Evolutionary conservation across 345 rosid genomes (phyloP).

Genomic region (Syzygium aromaticum): DNA sequence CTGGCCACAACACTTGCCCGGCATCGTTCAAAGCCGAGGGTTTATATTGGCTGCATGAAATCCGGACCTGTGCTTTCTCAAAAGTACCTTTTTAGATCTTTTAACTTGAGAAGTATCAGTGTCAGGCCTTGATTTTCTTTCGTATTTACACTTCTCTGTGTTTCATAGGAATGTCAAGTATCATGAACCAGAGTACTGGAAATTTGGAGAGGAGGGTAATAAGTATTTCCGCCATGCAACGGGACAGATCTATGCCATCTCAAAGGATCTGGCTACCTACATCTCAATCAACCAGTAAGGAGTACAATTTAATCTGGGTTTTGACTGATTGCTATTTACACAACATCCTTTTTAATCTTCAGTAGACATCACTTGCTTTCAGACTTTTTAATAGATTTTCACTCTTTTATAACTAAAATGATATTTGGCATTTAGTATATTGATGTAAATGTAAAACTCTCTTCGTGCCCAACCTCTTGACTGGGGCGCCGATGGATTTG

Average conservation of each 20-base stretch:
- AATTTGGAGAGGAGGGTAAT: conserved; percentile 95
- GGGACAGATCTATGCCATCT: conserved; percentile 95
- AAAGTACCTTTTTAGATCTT: conserved; percentile 43
- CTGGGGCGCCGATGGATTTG: neutral
- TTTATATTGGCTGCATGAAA: conserved; percentile 95
- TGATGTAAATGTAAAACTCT: neutral
- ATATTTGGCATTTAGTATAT: neutral
- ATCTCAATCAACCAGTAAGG: conserved; percentile 80
- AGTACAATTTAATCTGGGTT: neutral
- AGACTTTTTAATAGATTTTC: neutral
- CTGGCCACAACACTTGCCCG: conserved; percentile 85
- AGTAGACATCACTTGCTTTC: neutral
- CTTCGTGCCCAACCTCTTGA: neutral
- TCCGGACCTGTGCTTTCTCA: conserved; percentile 96
- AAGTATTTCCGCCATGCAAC: conserved; percentile 96
- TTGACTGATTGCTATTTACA: neutral
- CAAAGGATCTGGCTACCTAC: conserved; percentile 89
- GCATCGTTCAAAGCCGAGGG: conserved; percentile 86
- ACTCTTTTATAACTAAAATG: neutral
- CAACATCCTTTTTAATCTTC: neutral
- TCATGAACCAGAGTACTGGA: conserved; percentile 98
- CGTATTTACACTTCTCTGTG: neutral
- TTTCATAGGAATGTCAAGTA: conserved; percentile 73
- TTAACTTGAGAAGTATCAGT: neutral
- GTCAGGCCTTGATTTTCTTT: neutral